These are phyloP conservation scores for Yarrowia galli DNA, from an alignment of 1,139 yeast genomes.

Conservation along the genomic window DNA sequence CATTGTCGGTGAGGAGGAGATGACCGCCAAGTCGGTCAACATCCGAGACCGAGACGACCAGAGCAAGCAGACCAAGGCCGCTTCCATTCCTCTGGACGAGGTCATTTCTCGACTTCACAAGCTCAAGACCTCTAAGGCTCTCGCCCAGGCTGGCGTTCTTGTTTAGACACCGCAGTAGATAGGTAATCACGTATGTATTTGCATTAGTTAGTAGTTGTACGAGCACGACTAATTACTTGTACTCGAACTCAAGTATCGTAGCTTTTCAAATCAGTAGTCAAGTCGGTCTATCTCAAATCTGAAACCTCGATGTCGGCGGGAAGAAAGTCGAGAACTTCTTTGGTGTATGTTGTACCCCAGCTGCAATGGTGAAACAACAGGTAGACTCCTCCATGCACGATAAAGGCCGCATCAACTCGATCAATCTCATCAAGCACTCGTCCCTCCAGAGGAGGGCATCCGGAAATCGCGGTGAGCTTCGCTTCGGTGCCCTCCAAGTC, in stretches of 20 bases:
- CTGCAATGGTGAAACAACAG: slow-evolving; percentile 7
- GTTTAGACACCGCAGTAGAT: slow-evolving; percentile 3
- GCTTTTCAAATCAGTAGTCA: no score
- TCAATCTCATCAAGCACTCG: slow-evolving; percentile 4
- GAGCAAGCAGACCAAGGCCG: slow-evolving; percentile 88
- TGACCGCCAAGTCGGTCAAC: slow-evolving; percentile 76
- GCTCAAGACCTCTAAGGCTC: slow-evolving; percentile 50
- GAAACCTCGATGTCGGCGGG: background rate
- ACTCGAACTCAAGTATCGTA: no score
- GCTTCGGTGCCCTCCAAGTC: slow-evolving; percentile 3
- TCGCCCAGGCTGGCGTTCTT: slow-evolving; percentile 26
- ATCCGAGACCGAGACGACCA: slow-evolving; percentile 91
- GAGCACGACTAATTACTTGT: no score
- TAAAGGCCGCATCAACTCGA: background rate
- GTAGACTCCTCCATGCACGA: slow-evolving; percentile 6
- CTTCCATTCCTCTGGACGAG: slow-evolving; percentile 70
- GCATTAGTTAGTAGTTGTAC: no score
- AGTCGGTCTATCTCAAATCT: background rate
- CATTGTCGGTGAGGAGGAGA: slow-evolving; percentile 95
- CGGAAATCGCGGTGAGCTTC: background rate
- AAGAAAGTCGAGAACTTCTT: slow-evolving; percentile 2
- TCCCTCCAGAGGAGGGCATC: slow-evolving; percentile 8
- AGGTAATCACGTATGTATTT: slow-evolving; percentile 8
- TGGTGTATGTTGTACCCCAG: slow-evolving; percentile 12
- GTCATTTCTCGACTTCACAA: slow-evolving; percentile 71